phyloP scores from a whole-genome alignment of 164 flowering plant genomes.

The Pachysandra terminalis region DNA sequence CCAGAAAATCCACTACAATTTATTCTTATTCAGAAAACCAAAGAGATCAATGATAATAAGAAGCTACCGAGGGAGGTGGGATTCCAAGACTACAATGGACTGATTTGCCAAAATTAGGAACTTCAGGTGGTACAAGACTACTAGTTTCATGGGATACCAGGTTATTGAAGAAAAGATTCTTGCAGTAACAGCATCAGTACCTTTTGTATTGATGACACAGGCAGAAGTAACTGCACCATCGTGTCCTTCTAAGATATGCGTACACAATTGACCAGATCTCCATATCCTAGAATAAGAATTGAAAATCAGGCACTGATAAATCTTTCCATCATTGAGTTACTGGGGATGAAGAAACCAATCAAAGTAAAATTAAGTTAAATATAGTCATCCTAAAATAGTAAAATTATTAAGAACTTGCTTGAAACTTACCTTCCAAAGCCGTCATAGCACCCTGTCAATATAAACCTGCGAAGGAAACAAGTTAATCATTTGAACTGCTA shows the following conservation, averaged over 20 bases:
- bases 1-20: no score
- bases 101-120: no score
- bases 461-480: conserved; percentile 48
- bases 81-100: no score
- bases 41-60: no score
- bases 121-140: no score
- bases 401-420: background rate
- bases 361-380: background rate
- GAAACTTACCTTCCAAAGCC: conserved; percentile 71
- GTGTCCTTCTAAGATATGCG: conserved; percentile 85
- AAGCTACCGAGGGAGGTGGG: no score
- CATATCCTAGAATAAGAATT: conserved; percentile 53
- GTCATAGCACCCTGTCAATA: conserved; percentile 94
- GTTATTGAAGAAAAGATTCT: no score
- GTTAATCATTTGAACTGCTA: background rate
- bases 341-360: background rate
- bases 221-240: conserved; percentile 67
- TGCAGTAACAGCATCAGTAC: conserved; percentile 24
- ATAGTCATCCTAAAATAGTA: background rate
- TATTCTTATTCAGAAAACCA: no score
- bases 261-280: conserved; percentile 66
- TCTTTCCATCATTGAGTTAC: conserved; percentile 4
- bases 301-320: background rate
- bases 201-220: conserved; percentile 49
- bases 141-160: no score